phyloP scores from a whole-genome alignment of 2,329 filamentous ascomycete species.

The Acephala macrosclerotiorum region DNA sequence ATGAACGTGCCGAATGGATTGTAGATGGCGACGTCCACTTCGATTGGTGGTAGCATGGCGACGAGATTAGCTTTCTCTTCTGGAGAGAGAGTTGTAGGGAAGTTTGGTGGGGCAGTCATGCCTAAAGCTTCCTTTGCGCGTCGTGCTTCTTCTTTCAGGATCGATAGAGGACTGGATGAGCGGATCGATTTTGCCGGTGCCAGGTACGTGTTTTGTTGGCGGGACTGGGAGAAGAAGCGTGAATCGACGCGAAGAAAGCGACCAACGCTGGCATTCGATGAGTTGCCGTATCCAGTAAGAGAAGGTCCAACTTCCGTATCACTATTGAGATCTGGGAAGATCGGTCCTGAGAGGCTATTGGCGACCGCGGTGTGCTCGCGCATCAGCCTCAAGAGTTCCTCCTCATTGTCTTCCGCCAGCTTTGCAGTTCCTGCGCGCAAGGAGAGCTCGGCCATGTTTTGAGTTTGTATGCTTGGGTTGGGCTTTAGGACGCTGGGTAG shows the following conservation, averaged over 20 bases:
- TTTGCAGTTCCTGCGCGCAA: background rate
- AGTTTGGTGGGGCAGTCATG: background rate
- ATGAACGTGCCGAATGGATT: slow-evolving; percentile 7
- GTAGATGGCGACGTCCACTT: background rate
- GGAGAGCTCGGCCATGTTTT: background rate
- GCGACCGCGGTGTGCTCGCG: background rate
- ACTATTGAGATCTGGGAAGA: background rate
- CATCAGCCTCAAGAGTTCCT: background rate
- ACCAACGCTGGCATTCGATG: no score
- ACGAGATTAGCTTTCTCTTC: background rate
- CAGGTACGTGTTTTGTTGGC: background rate
- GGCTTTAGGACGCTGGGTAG: background rate
- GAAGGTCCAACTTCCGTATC: no score
- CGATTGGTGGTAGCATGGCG: background rate
- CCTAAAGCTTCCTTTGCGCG: background rate
- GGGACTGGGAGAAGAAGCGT: background rate
- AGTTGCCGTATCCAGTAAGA: no score
- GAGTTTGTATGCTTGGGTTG: background rate
- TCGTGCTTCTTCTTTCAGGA: background rate
- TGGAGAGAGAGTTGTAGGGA: background rate
- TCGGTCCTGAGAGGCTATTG: background rate
- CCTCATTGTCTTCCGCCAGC: background rate
- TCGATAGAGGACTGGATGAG: background rate
- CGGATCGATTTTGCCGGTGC: background rate
- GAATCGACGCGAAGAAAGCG: no score